These are phyloP conservation scores for Podaxis carcinomalis DNA, from an alignment of 768 basidiomycete genomes.

Conservation along the genomic window DNA sequence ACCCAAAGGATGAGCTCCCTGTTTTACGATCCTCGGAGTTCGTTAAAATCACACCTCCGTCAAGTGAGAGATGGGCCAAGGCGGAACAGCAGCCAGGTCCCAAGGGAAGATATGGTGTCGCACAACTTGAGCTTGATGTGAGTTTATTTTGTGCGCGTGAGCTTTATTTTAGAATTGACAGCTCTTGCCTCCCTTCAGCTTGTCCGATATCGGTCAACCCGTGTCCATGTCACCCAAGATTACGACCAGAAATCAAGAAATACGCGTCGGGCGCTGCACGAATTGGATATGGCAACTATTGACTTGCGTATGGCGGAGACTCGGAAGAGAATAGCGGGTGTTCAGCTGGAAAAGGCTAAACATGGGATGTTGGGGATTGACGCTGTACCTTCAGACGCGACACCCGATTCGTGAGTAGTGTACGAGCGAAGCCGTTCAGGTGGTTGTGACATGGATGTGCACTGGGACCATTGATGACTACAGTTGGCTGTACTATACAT, in stretches of 20 bases:
- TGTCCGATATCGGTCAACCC: neutral
- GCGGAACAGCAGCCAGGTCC: neutral
- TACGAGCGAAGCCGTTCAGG: neutral
- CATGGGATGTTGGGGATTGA: slow-evolving; percentile 62
- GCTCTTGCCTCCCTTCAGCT: neutral
- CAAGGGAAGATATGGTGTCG: neutral
- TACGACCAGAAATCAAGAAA: neutral
- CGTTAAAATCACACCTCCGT: neutral
- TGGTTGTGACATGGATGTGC: neutral
- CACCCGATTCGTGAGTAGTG: neutral
- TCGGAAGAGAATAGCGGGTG: slow-evolving; percentile 53
- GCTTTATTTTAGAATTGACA: neutral
- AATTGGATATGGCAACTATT: slow-evolving; percentile 54
- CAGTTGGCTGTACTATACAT: neutral
- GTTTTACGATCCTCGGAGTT: neutral
- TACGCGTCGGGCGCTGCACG: slow-evolving; percentile 48
- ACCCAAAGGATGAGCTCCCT: neutral
- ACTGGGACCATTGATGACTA: neutral
- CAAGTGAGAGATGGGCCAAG: neutral
- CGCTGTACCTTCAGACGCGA: slow-evolving; percentile 9
- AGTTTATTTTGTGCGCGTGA: neutral
- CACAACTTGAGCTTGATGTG: neutral
- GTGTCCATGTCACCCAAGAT: neutral
- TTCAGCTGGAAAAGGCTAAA: slow-evolving; percentile 58
- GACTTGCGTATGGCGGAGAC: slow-evolving; percentile 58